These are phyloP conservation scores for Hyphopichia buzzinii DNA, from an alignment of 1,139 yeast species.

Conservation along the genomic window DNA sequence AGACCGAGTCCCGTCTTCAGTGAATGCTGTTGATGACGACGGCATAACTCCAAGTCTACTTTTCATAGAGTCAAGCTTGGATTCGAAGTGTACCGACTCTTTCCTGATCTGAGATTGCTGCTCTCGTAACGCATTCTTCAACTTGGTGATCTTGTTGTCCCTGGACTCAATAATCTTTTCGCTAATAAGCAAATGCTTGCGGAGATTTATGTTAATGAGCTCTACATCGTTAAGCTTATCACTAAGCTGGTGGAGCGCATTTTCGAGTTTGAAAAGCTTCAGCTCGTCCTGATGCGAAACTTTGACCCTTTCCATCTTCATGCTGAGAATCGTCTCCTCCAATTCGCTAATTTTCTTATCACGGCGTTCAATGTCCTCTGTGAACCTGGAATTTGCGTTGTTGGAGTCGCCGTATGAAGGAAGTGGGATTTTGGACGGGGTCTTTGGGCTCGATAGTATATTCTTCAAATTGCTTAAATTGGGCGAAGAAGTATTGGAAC, in stretches of 20 bases:
- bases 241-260: constrained; percentile 34
- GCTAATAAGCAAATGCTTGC: constrained; percentile 49
- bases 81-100: constrained; percentile 56
- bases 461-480: neutral
- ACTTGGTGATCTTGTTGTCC: constrained; percentile 54
- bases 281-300: constrained; percentile 47
- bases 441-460: constrained; percentile 7
- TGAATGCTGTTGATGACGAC: neutral
- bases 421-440: constrained; percentile 8
- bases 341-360: constrained; percentile 37
- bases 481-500: neutral
- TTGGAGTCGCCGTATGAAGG: neutral
- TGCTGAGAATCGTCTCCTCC: constrained; percentile 34
- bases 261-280: constrained; percentile 38
- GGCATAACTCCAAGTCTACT: constrained; percentile 27
- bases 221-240: constrained; percentile 42
- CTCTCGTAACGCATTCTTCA: constrained; percentile 51
- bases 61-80: constrained; percentile 44
- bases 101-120: constrained; percentile 49
- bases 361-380: constrained; percentile 30
- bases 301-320: constrained; percentile 36
- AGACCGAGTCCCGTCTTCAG: constrained; percentile 1
- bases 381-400: neutral
- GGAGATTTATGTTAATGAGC: constrained; percentile 34
- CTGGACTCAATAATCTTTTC: constrained; percentile 61